These are phyloP conservation scores for Pleurotus sapidus DNA, from an alignment of 768 basidiomycete species.

Conservation along the genomic window DNA sequence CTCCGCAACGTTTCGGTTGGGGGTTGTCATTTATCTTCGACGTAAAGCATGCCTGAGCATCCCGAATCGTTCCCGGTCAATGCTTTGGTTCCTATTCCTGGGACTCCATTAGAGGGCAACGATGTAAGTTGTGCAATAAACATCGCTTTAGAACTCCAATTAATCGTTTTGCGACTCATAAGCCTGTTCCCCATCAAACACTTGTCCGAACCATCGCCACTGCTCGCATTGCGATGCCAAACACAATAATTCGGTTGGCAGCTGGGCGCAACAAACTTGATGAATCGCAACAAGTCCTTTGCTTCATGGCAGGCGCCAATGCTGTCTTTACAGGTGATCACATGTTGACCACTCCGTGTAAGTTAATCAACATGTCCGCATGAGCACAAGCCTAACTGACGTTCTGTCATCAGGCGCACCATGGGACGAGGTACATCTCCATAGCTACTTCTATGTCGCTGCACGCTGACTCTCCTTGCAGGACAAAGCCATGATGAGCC, in stretches of 20 bases:
- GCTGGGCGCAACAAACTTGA: constrained; percentile 87
- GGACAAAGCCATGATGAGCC: constrained; percentile 91
- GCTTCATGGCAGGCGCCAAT: constrained; percentile 98
- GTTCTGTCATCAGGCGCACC: constrained; percentile 60
- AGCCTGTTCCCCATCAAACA: constrained; percentile 82
- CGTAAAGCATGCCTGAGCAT: constrained; percentile 81
- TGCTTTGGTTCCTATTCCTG: constrained; percentile 92
- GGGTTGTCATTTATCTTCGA: constrained; percentile 11
- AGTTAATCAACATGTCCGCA: constrained; percentile 27
- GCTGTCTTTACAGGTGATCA: constrained; percentile 98
- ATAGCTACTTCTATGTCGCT: not conserved
- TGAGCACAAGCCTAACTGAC: constrained; percentile 11
- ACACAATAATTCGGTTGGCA: constrained; percentile 91
- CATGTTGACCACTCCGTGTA: constrained; percentile 97
- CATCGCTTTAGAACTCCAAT: not conserved
- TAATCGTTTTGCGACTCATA: constrained; percentile 11
- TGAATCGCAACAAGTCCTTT: constrained; percentile 95
- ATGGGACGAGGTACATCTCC: constrained; percentile 78
- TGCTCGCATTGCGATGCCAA: constrained; percentile 87
- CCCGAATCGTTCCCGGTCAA: constrained; percentile 99
- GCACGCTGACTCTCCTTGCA: constrained; percentile 23
- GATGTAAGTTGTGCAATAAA: constrained; percentile 48
- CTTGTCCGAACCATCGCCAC: constrained; percentile 94
- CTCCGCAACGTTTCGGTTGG: constrained; percentile 4
- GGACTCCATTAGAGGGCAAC: constrained; percentile 90